phyloP scores from a whole-genome alignment of 371 early-diverging fungal species.

The Syncephalastrum sp. region DNA sequence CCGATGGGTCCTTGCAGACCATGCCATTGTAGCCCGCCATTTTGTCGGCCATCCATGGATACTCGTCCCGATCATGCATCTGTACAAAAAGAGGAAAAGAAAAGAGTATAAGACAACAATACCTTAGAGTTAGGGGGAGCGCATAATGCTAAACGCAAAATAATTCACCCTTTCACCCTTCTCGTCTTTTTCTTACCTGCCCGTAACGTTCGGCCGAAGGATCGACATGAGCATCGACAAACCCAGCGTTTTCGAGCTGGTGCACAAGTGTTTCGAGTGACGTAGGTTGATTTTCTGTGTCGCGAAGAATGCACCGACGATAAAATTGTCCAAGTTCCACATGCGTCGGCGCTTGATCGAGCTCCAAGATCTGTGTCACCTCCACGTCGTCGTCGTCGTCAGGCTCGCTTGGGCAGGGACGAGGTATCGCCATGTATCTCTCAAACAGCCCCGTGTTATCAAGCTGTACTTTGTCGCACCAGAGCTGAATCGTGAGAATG shows the following conservation, averaged over 20 bases:
- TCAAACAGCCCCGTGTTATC: neutral
- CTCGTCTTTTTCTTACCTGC: neutral
- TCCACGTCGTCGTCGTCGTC: too few species aligned
- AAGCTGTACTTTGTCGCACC: slow-evolving; percentile 16
- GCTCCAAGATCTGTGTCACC: slow-evolving; percentile 10
- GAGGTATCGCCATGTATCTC: too few species aligned
- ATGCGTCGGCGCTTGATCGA: slow-evolving; percentile 7
- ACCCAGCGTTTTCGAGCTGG: slow-evolving; percentile 12
- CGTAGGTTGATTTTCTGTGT: neutral
- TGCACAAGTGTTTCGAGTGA: slow-evolving; percentile 7
- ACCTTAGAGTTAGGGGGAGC: too few species aligned
- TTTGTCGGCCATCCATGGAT: slow-evolving; percentile 8
- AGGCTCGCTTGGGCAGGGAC: too few species aligned
- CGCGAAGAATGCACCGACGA: neutral
- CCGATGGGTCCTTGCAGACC: slow-evolving; percentile 15
- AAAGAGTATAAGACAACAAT: too few species aligned
- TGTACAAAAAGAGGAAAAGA: neutral
- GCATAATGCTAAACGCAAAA: slow-evolving; percentile 2
- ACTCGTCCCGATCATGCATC: slow-evolving; percentile 26
- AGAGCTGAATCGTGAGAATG: slow-evolving; percentile 32
- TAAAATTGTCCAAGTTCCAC: slow-evolving; percentile 9
- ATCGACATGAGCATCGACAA: slow-evolving; percentile 21
- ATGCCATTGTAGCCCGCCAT: slow-evolving; percentile 1
- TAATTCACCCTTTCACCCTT: slow-evolving; percentile 1
- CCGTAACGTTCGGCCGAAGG: neutral